Base-by-base conservation (phyloP, 2,329 filamentous ascomycete genomes). In the Ascochyta clinopodiicola region DNA sequence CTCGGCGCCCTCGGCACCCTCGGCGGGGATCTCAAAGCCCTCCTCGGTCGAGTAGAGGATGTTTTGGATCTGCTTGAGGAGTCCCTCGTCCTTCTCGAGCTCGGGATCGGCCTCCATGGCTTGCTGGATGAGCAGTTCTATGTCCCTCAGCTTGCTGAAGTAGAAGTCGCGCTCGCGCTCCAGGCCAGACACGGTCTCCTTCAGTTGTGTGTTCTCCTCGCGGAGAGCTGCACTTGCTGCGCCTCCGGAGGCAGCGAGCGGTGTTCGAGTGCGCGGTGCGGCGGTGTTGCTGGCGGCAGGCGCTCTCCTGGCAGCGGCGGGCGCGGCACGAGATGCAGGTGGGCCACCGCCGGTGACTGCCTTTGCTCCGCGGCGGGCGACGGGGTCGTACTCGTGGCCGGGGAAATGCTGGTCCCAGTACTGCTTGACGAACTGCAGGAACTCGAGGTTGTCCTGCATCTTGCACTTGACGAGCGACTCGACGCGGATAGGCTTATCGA, bases 391-490 rank as follows among this genome's bases (percentile, higher is more conserved):
- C 63, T 98, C 95, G 70, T 95, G 92, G 56, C 95, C 95, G 7
- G 95, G 95, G 79, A 91, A 99, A 83, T 97, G 92, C 75, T 97
- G 91, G 73, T 99, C 95, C 95, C 95, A 99, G 82, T 92, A 97
- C 67, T 85, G 84, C 85, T 99, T 99, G 56, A 88, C 88, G 90
- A 92, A 99, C 80, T 99, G 95, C 58, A 99, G 83, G 77, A 99
- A 99, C 75, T 98, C 95, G 69, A 99, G 90, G 81, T 99, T 99
- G 79, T 99, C 95, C 84, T 99, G 95, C 94, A 99, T 99, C 83
- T 96, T 97, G 84, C 95, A 99, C 79, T 98, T 99, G 70, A 95
- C 86, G 57, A 99, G 87, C 55, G 85, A 82, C 77, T 96, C 87
- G 75, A 98, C 92, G 56, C 92, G 92, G 68, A 99, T 88, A 25